Conservation (phyloP, 495 filamentous ascomycete genomes). For the Penicillium odoratum region DNA sequence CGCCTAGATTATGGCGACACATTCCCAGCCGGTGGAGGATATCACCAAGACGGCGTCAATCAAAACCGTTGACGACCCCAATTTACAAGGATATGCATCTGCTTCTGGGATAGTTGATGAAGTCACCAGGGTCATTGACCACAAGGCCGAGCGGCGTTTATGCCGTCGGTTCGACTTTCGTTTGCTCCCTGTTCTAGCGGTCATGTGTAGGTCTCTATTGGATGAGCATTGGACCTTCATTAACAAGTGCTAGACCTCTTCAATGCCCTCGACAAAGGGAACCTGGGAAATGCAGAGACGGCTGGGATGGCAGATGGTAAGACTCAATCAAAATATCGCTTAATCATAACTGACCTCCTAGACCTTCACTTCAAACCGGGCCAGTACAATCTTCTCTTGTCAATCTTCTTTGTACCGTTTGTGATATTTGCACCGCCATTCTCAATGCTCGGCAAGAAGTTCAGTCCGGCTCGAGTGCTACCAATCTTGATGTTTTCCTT, state of each 20-base stretch:
- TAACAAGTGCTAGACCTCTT: conserved; percentile 44
- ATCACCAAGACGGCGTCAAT: conserved; percentile 22
- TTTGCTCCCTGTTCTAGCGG: conserved; percentile 60
- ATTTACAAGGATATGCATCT: conserved; percentile 29
- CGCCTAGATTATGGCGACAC: conserved; percentile 14
- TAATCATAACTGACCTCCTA: conserved; percentile 12
- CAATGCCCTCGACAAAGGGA: conserved; percentile 64
- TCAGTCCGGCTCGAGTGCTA: conserved; percentile 58
- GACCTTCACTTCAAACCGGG: conserved; percentile 56
- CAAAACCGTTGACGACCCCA: conserved; percentile 28
- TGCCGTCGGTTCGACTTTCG: conserved; percentile 63
- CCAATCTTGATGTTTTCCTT: conserved; percentile 66
- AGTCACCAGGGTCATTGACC: conserved; percentile 39
- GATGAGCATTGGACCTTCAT: neutral
- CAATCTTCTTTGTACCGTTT: conserved; percentile 73
- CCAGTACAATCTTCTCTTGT: conserved; percentile 68
- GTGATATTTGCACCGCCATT: conserved; percentile 63
- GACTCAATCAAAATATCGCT: neutral
- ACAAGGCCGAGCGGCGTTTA: conserved; percentile 58
- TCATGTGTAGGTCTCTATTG: conserved; percentile 53
- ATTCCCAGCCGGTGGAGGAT: conserved; percentile 14
- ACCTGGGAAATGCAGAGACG: conserved; percentile 69
- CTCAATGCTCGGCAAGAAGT: conserved; percentile 66
- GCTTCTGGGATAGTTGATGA: conserved; percentile 35
- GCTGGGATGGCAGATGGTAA: conserved; percentile 53